Evolutionary conservation across 2,329 filamentous ascomycete species (phyloP).

Genomic region (Didymella pomorum): DNA sequence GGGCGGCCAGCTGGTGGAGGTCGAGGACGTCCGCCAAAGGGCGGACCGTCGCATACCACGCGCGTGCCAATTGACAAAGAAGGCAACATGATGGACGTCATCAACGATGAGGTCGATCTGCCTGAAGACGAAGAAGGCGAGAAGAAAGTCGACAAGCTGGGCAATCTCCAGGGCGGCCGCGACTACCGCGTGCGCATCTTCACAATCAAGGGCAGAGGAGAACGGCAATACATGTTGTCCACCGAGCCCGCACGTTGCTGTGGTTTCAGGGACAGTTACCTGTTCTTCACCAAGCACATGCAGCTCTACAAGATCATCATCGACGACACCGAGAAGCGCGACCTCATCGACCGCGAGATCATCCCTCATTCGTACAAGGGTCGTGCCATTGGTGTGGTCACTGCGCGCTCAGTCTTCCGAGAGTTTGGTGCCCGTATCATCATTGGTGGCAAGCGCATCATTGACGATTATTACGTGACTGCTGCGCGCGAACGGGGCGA

Average conservation of each 20-base stretch:
- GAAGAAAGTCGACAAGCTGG: slow-evolving; percentile 89
- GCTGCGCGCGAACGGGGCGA: slow-evolving; percentile 78
- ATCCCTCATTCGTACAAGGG: slow-evolving; percentile 99
- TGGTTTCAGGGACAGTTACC: slow-evolving; percentile 95
- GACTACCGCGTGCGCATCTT: slow-evolving; percentile 97
- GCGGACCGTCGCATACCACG: slow-evolving; percentile 76
- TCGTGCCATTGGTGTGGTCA: slow-evolving; percentile 94
- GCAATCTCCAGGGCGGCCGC: slow-evolving; percentile 80
- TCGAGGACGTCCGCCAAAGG: slow-evolving; percentile 76
- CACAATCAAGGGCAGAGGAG: slow-evolving; percentile 82
- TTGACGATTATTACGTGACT: slow-evolving; percentile 87
- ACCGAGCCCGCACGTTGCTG: slow-evolving; percentile 97
- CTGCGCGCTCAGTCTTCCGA: slow-evolving; percentile 93
- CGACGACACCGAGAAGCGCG: slow-evolving; percentile 94
- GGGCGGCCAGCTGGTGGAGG: slow-evolving; percentile 62
- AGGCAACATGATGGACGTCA: slow-evolving; percentile 87
- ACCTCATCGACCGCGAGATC: slow-evolving; percentile 93
- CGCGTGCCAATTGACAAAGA: slow-evolving; percentile 92
- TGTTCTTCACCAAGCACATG: slow-evolving; percentile 98
- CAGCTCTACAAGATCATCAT: slow-evolving; percentile 98
- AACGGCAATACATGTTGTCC: slow-evolving; percentile 95
- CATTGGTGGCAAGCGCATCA: slow-evolving; percentile 84
- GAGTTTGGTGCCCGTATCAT: slow-evolving; percentile 96
- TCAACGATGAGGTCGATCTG: slow-evolving; percentile 89
- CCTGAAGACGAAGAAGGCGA: slow-evolving; percentile 89